These are phyloP conservation scores for Stenocarpella maydis DNA, from an alignment of 2,329 filamentous ascomycete species.

Conservation along the genomic window DNA sequence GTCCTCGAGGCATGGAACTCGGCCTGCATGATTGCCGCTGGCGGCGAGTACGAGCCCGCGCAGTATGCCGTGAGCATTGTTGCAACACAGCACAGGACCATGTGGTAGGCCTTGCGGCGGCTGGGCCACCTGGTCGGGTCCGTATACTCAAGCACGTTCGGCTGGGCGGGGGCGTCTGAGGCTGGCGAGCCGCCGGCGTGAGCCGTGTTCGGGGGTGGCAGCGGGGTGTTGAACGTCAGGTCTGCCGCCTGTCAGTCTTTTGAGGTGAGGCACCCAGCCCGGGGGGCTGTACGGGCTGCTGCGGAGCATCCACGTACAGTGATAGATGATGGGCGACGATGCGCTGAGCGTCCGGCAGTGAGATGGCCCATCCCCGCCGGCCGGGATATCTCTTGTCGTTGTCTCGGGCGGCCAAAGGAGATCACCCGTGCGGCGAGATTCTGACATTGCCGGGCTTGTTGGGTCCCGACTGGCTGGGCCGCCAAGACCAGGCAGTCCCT, in stretches of 20 bases:
- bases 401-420: background rate
- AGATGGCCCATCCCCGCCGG: background rate
- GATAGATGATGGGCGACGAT: conserved; percentile 54
- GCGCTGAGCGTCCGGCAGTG: conserved; percentile 3
- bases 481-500: background rate
- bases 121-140: conserved; percentile 79
- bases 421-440: background rate
- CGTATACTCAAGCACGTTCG: conserved; percentile 71
- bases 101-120: conserved; percentile 73
- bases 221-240: conserved; percentile 66
- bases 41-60: conserved; percentile 81
- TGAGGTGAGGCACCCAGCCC: background rate
- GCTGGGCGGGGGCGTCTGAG: conserved; percentile 60
- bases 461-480: conserved; percentile 12
- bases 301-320: conserved; percentile 44
- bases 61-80: conserved; percentile 82
- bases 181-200: conserved; percentile 39
- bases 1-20: conserved; percentile 72
- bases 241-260: conserved; percentile 41
- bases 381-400: background rate
- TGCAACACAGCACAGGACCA: conserved; percentile 77
- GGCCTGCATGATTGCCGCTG: conserved; percentile 68
- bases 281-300: background rate
- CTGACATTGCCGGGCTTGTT: background rate
- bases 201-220: conserved; percentile 54